Evolutionary conservation across 345 rosid genomes (phyloP).

Genomic region (Geranium rotundifolium): DNA sequence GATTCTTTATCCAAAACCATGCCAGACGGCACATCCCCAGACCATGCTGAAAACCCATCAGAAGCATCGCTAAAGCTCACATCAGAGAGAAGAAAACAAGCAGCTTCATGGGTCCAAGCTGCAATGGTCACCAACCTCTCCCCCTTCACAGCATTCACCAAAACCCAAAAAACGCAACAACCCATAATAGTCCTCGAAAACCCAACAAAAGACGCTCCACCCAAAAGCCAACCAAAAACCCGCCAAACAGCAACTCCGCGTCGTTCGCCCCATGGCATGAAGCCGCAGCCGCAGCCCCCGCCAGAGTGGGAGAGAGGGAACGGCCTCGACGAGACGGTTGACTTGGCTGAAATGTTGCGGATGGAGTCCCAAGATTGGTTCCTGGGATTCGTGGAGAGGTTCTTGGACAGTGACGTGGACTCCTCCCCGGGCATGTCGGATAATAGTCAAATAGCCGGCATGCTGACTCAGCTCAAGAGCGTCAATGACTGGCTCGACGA

Average conservation of each 20-base stretch:
- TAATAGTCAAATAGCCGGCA: constrained; percentile 82
- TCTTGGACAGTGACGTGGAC: constrained; percentile 71
- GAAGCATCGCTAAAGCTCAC: constrained; percentile 65
- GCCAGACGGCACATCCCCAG: constrained; percentile 34
- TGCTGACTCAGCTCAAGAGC: constrained; percentile 85
- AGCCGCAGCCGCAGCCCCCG: constrained; percentile 37
- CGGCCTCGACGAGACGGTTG: constrained; percentile 58
- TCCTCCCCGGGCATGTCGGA: constrained; percentile 47
- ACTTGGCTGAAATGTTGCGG: constrained; percentile 61
- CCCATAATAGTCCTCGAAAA: constrained; percentile 51
- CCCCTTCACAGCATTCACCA: constrained; percentile 55
- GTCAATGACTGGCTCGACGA: constrained; percentile 90
- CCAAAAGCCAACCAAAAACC: constrained; percentile 39
- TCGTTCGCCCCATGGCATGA: constrained; percentile 38
- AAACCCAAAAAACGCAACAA: constrained; percentile 35
- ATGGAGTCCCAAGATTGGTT: constrained; percentile 89
- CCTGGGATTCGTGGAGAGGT: constrained; percentile 73
- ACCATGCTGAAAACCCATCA: constrained; percentile 38
- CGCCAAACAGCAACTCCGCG: constrained; percentile 48
- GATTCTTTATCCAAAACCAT: constrained; percentile 49
- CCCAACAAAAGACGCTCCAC: constrained; percentile 27
- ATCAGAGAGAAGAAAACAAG: constrained; percentile 53
- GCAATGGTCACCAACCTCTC: constrained; percentile 77
- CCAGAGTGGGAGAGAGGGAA: constrained; percentile 68
- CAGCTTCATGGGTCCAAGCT: constrained; percentile 82